These are phyloP conservation scores for Lichenothelia convexa DNA, from an alignment of 495 filamentous ascomycete species.

Conservation along the genomic window DNA sequence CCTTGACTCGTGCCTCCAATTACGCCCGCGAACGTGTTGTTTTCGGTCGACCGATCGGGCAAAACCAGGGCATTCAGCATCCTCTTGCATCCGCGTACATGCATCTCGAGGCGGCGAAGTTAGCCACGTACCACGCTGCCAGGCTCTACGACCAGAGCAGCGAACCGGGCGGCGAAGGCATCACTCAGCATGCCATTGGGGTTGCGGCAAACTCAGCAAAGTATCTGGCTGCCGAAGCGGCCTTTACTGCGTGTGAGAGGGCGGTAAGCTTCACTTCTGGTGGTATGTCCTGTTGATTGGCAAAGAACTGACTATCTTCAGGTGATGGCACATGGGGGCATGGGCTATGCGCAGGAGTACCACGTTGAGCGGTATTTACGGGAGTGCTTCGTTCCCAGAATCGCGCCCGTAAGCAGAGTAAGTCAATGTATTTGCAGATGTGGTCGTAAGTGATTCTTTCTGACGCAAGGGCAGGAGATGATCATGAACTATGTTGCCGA, in stretches of 20 bases:
- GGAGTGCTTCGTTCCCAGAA: constrained; percentile 55
- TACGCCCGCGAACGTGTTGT: constrained; percentile 54
- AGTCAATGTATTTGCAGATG: constrained; percentile 5
- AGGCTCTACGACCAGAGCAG: constrained; percentile 45
- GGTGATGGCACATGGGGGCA: constrained; percentile 46
- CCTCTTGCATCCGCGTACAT: constrained; percentile 59
- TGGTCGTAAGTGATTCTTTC: neutral
- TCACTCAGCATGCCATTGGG: constrained; percentile 44
- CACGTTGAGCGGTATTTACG: constrained; percentile 62
- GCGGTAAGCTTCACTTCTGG: too few species aligned
- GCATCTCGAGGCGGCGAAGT: constrained; percentile 62
- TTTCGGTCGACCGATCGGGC: constrained; percentile 52
- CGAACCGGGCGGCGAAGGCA: constrained; percentile 26
- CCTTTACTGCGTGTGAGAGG: constrained; percentile 51
- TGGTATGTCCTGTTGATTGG: too few species aligned
- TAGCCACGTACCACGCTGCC: constrained; percentile 62
- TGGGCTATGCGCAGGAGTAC: constrained; percentile 65
- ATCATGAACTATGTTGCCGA: constrained; percentile 65
- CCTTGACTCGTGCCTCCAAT: constrained; percentile 40
- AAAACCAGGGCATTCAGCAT: constrained; percentile 60
- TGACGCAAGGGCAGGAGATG: constrained; percentile 36
- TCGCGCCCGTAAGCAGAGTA: constrained; percentile 51
- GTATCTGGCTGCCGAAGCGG: constrained; percentile 63
- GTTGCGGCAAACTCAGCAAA: constrained; percentile 62
- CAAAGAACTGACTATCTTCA: too few species aligned